Percentiles rank a stretch among this genome's conserved stretches.
Evolutionary conservation across 768 basidiomycete species (phyloP).

Genomic region (Amanita inopinata): DNA sequence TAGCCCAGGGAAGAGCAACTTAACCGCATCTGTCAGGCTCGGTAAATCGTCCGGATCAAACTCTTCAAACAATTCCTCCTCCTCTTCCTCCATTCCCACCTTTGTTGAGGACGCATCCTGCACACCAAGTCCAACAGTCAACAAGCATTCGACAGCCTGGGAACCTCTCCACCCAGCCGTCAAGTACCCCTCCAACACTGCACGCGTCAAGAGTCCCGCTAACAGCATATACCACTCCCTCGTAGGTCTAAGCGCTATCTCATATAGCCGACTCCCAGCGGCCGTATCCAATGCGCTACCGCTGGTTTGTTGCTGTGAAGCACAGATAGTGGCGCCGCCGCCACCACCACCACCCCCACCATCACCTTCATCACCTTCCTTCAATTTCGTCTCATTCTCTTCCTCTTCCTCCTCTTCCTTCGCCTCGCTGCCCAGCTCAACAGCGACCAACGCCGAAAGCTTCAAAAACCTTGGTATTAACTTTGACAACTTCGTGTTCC

Average conservation of each 20-base stretch:
- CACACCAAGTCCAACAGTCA: conserved; percentile 61
- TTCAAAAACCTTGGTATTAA: conserved; percentile 65
- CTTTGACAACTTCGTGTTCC: conserved; percentile 56
- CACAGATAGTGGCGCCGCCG: conserved; percentile 7
- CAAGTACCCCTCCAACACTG: conserved; percentile 77
- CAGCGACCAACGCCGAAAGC: conserved; percentile 69
- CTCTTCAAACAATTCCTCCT: conserved; percentile 18
- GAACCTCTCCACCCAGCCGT: conserved; percentile 73
- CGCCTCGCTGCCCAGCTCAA: conserved; percentile 66
- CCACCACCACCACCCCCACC: conserved; percentile 13
- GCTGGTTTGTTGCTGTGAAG: too few species aligned
- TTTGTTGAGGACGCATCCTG: conserved; percentile 14
- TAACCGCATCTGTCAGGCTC: conserved; percentile 50
- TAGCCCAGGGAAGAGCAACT: conserved; percentile 59
- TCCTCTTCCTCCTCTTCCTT: conserved; percentile 38
- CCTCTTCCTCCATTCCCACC: conserved; percentile 7
- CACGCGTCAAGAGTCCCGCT: conserved; percentile 69
- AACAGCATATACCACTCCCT: conserved; percentile 78
- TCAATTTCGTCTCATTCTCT: conserved; percentile 10
- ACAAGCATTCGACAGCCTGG: conserved; percentile 57
- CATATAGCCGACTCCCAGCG: conserved; percentile 22
- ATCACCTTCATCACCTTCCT: background rate
- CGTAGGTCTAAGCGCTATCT: conserved; percentile 54
- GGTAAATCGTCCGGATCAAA: conserved; percentile 77
- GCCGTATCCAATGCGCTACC: too few species aligned